Evolutionary conservation across 2,329 filamentous ascomycete genomes (phyloP), one percentile per base, ranked within the genome.

Genomic region (Geoglossum cookeanum): DNA sequence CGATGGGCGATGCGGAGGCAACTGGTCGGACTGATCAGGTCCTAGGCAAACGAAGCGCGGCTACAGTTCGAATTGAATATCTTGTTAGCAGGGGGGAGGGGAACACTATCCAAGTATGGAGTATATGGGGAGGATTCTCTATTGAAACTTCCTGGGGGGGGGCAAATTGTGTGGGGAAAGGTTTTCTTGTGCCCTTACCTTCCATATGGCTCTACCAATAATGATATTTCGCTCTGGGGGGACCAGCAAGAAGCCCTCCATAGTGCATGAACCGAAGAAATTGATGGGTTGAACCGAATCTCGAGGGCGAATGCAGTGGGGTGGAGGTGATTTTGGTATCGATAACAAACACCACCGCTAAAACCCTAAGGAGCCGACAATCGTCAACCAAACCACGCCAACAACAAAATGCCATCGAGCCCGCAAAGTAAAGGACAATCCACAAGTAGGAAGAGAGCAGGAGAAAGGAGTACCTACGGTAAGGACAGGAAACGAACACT

Each of bases 171-270:
- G n/a, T n/a, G n/a, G n/a, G n/a, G n/a, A n/a, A n/a, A n/a, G n/a
- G n/a, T n/a, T n/a, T n/a, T n/a, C n/a, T n/a, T n/a, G n/a, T n/a
- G n/a, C 45, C 30, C 70, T 55, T 64, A 77, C 75, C 74, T 78
- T 78, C 75, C 76, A 78, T 39, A 74, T 59, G 17, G 75, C 71
- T 57, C 73, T 70, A 53, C 75, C 75, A 57, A 78, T 71, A 54
- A 78, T 74, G 49, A 72, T 72, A 42, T 73, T 72, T 63, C 75
- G 69, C 62, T 78, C 76, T 2, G 76, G 76, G 56, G 76, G 76
- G 33, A 74, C 68, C 57, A 72, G 66, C 63, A 78, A 67, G 62
- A 69, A 66, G 22, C 75, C 76, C 64, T 78, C 76, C 74, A 78
- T 77, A n/a, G n/a, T n/a, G n/a, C n/a, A n/a, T n/a, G 48, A 22